Evolutionary conservation across 2,329 filamentous ascomycete species (phyloP), one percentile per base, ranked within the genome.

Genomic region (Gremmenia infestans): DNA sequence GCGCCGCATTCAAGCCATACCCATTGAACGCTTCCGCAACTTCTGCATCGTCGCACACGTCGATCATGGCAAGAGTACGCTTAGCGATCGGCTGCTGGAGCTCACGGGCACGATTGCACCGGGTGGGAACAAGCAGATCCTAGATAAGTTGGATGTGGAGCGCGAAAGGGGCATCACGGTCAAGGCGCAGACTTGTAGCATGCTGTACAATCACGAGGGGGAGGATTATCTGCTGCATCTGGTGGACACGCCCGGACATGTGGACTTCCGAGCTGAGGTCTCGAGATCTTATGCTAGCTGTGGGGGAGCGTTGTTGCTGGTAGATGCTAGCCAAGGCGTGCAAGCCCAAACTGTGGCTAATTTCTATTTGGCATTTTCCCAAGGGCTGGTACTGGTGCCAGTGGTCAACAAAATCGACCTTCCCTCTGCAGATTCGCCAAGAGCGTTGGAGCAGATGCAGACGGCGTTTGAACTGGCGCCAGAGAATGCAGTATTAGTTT

Each of bases 1-100:
- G 64, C 71, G 72, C 45, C 80, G 84, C 62, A 91, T 93, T 58
- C 78, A 84, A 15, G 83, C 82, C 5, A 92, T 93, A 53, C 89
- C 89, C 2, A 87, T 92, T 66, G 83, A 88, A 55, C 82, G 89
- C 19, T 93, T 85, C 64, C 87, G 94, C 60, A 99, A 99, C 73
- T 99, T 99, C 72, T 99, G 94, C 74, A 97, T 99, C 68, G 93
- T 99, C 51, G 94, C 94, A 9, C 94, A 99, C 72, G 95, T 99
- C 70, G 94, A 99, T 72, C 94, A 99, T 84, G 94, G 94, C 67
- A 99, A 99, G 74, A 96, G 89, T 70, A 99, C 94, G 4, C 84
- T 99, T 52, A 93, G 88, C 63, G 94, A 99, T 69, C 87, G 94
- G 2, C 77, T 99, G 53, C 81, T 99, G 60, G 94, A 99, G 78